Conservation (phyloP, 2,329 filamentous ascomycete genomes). For the Didymella keratinophila region DNA sequence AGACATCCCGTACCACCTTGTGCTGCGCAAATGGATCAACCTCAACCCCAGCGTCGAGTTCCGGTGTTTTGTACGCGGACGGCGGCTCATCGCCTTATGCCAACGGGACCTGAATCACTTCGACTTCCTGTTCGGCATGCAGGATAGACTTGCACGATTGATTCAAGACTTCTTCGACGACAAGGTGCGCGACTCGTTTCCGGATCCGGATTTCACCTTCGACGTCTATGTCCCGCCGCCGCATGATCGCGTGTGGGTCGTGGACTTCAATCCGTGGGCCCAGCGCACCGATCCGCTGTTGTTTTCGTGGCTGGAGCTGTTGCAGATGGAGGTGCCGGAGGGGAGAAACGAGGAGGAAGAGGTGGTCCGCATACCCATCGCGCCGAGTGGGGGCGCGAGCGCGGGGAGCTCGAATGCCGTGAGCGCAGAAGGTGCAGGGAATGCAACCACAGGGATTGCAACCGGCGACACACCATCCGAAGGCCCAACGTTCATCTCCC, state of each 20-base stretch:
- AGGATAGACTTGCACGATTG: conserved; percentile 69
- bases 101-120: conserved; percentile 93
- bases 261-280: conserved; percentile 97
- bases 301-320: conserved; percentile 88
- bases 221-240: conserved; percentile 88
- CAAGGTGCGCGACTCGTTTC: conserved; percentile 77
- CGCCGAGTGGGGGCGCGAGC: background rate
- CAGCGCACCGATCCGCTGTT: conserved; percentile 85
- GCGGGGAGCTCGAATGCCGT: too few species aligned
- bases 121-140: conserved; percentile 76
- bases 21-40: conserved; percentile 86
- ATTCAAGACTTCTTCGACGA: conserved; percentile 81
- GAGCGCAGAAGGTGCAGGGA: too few species aligned
- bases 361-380: conserved; percentile 42
- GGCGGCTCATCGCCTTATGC: conserved; percentile 80
- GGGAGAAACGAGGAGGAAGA: conserved; percentile 17
- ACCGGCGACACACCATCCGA: background rate
- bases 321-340: conserved; percentile 70
- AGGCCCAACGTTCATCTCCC: conserved; percentile 9
- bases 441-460: background rate
- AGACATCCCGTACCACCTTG: conserved; percentile 76
- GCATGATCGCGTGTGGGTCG: conserved; percentile 79
- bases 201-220: conserved; percentile 84
- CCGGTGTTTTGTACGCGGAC: conserved; percentile 88
- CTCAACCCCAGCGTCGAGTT: conserved; percentile 94